Conservation (phyloP, 257 asterid species). For the Coffea canephora region DNA sequence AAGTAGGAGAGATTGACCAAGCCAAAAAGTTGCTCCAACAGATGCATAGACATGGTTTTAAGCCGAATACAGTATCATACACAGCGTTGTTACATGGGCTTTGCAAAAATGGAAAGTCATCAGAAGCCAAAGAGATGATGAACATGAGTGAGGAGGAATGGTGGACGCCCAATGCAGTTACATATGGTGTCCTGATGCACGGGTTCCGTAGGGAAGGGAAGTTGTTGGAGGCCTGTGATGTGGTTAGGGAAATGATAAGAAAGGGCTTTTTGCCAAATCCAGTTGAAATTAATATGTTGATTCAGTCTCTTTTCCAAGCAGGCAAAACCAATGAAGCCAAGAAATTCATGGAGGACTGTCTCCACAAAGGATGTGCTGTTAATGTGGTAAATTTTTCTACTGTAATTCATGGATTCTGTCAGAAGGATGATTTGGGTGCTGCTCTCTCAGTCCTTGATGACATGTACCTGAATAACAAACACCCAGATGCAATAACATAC, state of each 20-base stretch:
- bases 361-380: slow-evolving; percentile 75
- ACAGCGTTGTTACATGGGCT: slow-evolving; percentile 82
- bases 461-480: slow-evolving; percentile 82
- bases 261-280: slow-evolving; percentile 77
- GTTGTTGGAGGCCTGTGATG: slow-evolving; percentile 68
- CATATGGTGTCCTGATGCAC: slow-evolving; percentile 79
- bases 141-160: slow-evolving; percentile 64
- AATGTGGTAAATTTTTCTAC: slow-evolving; percentile 84
- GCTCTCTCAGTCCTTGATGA: slow-evolving; percentile 94
- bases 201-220: slow-evolving; percentile 93
- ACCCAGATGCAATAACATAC: slow-evolving; percentile 81
- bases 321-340: slow-evolving; percentile 57
- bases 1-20: slow-evolving; percentile 37
- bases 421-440: slow-evolving; percentile 59
- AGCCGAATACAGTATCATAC: slow-evolving; percentile 79
- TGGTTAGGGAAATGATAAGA: slow-evolving; percentile 66
- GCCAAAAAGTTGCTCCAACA: slow-evolving; percentile 74
- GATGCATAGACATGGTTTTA: slow-evolving; percentile 82
- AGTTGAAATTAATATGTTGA: slow-evolving; percentile 76
- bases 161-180: slow-evolving; percentile 88
- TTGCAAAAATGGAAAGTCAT: slow-evolving; percentile 63
- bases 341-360: slow-evolving; percentile 72
- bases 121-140: slow-evolving; percentile 87
- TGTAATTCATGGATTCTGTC: slow-evolving; percentile 85
- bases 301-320: slow-evolving; percentile 61